Percentiles rank a stretch among this genome's conserved stretches.
Conservation (phyloP, 1,284 basidiomycete species). For the Fomitopsis palustris region DNA sequence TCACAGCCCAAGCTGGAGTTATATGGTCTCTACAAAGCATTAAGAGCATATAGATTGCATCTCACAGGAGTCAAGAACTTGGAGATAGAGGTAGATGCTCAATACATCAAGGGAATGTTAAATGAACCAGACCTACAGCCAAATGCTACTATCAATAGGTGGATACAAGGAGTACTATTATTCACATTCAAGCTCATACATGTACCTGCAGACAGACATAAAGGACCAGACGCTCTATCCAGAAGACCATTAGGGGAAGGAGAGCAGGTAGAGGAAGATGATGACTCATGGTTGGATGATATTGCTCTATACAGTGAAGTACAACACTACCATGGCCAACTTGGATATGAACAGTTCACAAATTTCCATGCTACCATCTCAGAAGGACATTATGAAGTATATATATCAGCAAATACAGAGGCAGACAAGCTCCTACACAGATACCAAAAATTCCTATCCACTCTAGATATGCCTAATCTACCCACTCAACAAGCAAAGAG, state of each 20-base stretch:
- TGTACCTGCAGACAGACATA: slow-evolving; percentile 17
- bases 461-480: neutral
- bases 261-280: neutral
- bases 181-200: slow-evolving; percentile 33
- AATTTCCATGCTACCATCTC: neutral
- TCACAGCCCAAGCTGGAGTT: slow-evolving; percentile 21
- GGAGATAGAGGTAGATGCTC: slow-evolving; percentile 28
- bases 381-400: neutral
- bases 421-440: neutral
- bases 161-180: slow-evolving; percentile 33
- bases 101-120: slow-evolving; percentile 21
- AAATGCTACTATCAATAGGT: slow-evolving; percentile 35
- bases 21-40: slow-evolving; percentile 33
- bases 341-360: neutral
- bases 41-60: slow-evolving; percentile 26
- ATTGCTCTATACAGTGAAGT: neutral
- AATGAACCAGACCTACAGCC: slow-evolving; percentile 27
- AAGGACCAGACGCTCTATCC: no score
- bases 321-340: neutral
- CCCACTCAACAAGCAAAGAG: neutral
- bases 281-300: neutral
- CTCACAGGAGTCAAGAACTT: no score
- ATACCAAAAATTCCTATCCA: neutral
- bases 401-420: neutral
- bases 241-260: no score